phyloP scores from a whole-genome alignment of 2,329 filamentous ascomycete species.

The Alternaria metachromatica region DNA sequence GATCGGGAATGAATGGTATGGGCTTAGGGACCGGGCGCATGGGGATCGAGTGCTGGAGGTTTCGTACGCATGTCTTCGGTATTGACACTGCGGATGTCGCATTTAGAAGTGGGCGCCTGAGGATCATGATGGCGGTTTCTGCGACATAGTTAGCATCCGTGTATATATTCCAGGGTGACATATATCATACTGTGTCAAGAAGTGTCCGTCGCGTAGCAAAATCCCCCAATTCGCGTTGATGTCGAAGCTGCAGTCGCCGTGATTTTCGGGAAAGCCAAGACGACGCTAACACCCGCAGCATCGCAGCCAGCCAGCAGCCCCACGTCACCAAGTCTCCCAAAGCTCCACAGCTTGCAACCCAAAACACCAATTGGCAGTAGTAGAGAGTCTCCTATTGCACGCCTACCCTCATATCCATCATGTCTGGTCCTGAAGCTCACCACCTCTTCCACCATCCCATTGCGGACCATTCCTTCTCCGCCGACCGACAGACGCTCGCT shows the following conservation, averaged over 20 bases:
- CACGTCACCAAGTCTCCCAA: conserved; percentile 12
- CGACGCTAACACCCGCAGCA: conserved; percentile 16
- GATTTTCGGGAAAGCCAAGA: conserved; percentile 45
- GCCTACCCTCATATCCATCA: conserved; percentile 52
- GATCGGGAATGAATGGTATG: conserved; percentile 85
- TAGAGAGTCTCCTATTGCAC: conserved; percentile 96
- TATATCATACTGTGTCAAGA: neutral
- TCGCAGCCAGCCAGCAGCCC: conserved; percentile 8
- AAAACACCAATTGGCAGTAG: conserved; percentile 57
- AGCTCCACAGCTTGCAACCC: conserved; percentile 9
- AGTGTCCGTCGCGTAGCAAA: neutral
- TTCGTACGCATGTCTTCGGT: conserved; percentile 41
- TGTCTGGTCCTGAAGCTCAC: conserved; percentile 89
- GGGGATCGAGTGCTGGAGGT: conserved; percentile 50
- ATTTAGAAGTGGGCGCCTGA: conserved; percentile 43
- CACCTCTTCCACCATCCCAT: conserved; percentile 97
- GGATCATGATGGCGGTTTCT: conserved; percentile 40
- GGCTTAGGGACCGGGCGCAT: conserved; percentile 66
- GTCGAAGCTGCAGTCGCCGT: conserved; percentile 17
- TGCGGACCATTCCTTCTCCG: conserved; percentile 96
- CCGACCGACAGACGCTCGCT: conserved; percentile 85
- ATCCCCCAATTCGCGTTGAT: conserved; percentile 1
- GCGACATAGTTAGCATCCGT: neutral
- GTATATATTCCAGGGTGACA: neutral
- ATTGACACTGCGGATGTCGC: conserved; percentile 32